Evolutionary conservation across 192 early-diverging fungal species (phyloP), one percentile per base, ranked within the genome.

Genomic region (Funneliformis geosporum): DNA sequence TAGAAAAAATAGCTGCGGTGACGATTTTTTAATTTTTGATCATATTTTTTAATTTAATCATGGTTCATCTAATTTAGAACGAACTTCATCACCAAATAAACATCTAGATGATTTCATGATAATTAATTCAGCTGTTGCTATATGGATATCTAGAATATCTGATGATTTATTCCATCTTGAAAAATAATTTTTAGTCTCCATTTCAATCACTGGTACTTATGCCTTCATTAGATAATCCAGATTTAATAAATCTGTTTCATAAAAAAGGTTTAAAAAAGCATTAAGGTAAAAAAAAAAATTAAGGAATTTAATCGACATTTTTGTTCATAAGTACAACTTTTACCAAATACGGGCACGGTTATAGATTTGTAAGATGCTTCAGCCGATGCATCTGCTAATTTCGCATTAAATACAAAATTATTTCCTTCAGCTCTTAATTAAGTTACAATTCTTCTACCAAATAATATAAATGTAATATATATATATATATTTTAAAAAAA

Each of bases 391-490:
- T 93, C 80, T 69, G 93, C 90, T 73, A 94, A 84, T 81, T 94
- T 95, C 67, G 91, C 92, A 90, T 99, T 99, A 86, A 99, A 97
- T 8, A 97, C 90, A 85, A 97, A 96, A 90, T 97, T 90, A 89
- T 97, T 98, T 80, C 96, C 98, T 78, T 97, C 96, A 8, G 92
- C 86, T 55, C 94, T 94, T 43, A 98, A 85, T 80, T 92, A 94
- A 69, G 93, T 91, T 3, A 97, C 97, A 88, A 98, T 93, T 64
- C 89, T 89, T 81, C 92, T 92, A 66, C 96, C 96, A 83, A 97
- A 89, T 95, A 99, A 94, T 21, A 92, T 87, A 81, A 96, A 98
- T 7, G 96, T 96, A 85, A 94, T 98, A 73, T 90, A 86, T n/a
- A 88, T 97, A 95, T 83, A 96, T 96, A 80, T 96, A 91, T 82